phyloP scores from a whole-genome alignment of 2,329 filamentous ascomycete species.

The Fusarium dimerum region DNA sequence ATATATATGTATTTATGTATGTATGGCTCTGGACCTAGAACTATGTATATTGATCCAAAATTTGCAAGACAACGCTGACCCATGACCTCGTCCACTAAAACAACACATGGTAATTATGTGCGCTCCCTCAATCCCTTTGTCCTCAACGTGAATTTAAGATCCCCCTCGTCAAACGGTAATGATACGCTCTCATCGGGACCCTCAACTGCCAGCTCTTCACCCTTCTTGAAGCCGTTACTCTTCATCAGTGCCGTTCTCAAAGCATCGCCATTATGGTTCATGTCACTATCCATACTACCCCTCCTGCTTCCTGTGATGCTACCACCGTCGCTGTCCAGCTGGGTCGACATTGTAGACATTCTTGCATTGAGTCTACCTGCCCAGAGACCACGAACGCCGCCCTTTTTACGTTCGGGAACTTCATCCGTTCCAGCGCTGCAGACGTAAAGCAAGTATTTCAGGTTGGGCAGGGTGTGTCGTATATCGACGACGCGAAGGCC shows the following conservation, averaged over 20 bases:
- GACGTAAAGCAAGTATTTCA: conserved; percentile 90
- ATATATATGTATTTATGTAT: no score
- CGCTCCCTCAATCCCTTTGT: conserved; percentile 57
- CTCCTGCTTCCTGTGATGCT: conserved; percentile 42
- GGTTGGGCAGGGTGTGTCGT: conserved; percentile 85
- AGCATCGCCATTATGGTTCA: conserved; percentile 43
- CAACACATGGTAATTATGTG: not conserved
- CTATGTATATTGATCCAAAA: no score
- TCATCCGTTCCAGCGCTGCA: conserved; percentile 75
- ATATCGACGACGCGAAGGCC: conserved; percentile 84
- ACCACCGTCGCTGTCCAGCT: conserved; percentile 39
- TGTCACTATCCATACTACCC: conserved; percentile 47
- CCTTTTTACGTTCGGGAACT: conserved; percentile 61
- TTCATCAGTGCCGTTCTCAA: conserved; percentile 38
- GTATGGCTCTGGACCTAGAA: no score
- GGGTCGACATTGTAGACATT: conserved; percentile 31
- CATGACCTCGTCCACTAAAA: no score
- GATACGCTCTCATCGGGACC: conserved; percentile 28
- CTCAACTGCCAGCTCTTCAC: conserved; percentile 11
- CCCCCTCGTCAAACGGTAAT: conserved; percentile 49
- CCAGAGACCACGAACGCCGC: conserved; percentile 61
- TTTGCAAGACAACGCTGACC: no score
- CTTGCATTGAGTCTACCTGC: conserved; percentile 47
- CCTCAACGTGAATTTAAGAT: conserved; percentile 51
- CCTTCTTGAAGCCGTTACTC: conserved; percentile 23